phyloP scores from a whole-genome alignment of 2,329 filamentous ascomycete genomes.

The Paraphoma chrysanthemicola region DNA sequence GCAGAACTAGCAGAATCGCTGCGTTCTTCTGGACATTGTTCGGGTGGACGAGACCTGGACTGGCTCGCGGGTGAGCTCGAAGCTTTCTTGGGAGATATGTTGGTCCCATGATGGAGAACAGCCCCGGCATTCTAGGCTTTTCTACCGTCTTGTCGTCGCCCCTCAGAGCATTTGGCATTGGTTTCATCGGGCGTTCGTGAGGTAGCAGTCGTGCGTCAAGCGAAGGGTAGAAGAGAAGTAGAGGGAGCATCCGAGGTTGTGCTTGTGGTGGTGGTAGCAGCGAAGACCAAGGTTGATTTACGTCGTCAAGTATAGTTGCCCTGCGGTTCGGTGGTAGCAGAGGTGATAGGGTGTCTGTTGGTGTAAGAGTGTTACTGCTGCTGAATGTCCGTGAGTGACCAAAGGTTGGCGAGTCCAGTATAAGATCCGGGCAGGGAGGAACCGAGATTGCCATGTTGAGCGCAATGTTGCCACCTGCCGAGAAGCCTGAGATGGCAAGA shows the following conservation, averaged over 20 bases:
- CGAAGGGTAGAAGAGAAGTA: slow-evolving; percentile 53
- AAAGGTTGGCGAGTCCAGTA: slow-evolving; percentile 13
- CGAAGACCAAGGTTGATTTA: slow-evolving; percentile 44
- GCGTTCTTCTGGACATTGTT: slow-evolving; percentile 46
- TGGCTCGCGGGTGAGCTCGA: slow-evolving; percentile 48
- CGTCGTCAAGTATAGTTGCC: slow-evolving; percentile 40
- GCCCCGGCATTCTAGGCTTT: slow-evolving; percentile 41
- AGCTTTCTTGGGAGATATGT: slow-evolving; percentile 51
- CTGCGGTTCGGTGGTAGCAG: slow-evolving; percentile 35
- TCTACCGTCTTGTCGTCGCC: slow-evolving; percentile 35
- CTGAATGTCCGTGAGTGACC: slow-evolving; percentile 10
- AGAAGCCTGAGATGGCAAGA: slow-evolving; percentile 55
- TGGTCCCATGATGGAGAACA: slow-evolving; percentile 50
- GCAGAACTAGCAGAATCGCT: slow-evolving; percentile 51
- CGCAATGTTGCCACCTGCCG: slow-evolving; percentile 56
- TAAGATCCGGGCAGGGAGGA: slow-evolving; percentile 35
- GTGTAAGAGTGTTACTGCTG: slow-evolving; percentile 11
- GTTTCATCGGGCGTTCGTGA: slow-evolving; percentile 48
- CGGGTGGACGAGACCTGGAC: slow-evolving; percentile 47
- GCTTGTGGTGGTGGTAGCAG: slow-evolving; percentile 44
- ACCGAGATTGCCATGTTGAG: slow-evolving; percentile 51
- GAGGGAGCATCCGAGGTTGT: slow-evolving; percentile 45
- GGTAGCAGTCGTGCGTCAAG: slow-evolving; percentile 51
- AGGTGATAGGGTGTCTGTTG: slow-evolving; percentile 31
- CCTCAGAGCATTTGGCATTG: slow-evolving; percentile 44